These are phyloP conservation scores for Populus pruinosa DNA, from an alignment of 345 rosid species.

Conservation along the genomic window DNA sequence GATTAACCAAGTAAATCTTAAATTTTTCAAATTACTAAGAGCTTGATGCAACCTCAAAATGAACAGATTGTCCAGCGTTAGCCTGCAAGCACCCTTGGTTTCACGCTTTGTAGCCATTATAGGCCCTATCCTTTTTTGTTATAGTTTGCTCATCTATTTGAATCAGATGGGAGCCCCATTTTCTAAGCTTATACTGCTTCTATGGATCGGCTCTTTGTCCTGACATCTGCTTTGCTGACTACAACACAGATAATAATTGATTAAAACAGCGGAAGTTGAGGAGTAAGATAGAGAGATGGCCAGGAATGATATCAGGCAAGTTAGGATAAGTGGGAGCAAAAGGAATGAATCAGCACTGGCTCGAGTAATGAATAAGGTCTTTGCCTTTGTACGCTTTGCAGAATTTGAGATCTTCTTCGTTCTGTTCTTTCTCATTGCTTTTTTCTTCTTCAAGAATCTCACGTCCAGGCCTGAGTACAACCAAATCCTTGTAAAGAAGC, in stretches of 20 bases:
- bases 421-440: slow-evolving; percentile 54
- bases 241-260: background rate
- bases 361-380: slow-evolving; percentile 37
- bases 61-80: background rate
- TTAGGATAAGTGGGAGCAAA: slow-evolving; percentile 20
- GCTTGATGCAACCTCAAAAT: background rate
- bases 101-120: too few species aligned
- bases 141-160: background rate
- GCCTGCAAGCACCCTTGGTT: too few species aligned
- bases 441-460: slow-evolving; percentile 64
- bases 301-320: slow-evolving; percentile 27
- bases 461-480: slow-evolving; percentile 62
- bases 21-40: background rate
- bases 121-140: background rate
- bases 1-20: background rate
- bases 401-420: slow-evolving; percentile 71
- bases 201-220: background rate
- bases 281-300: slow-evolving; percentile 17
- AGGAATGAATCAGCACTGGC: slow-evolving; percentile 40
- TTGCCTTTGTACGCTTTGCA: slow-evolving; percentile 36
- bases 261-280: background rate
- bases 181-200: background rate
- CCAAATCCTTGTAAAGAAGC: slow-evolving; percentile 66
- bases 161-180: background rate
- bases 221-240: background rate